Evolutionary conservation across 805 yeast genomes (phyloP).

Genomic region (Sugiyamaella americana): DNA sequence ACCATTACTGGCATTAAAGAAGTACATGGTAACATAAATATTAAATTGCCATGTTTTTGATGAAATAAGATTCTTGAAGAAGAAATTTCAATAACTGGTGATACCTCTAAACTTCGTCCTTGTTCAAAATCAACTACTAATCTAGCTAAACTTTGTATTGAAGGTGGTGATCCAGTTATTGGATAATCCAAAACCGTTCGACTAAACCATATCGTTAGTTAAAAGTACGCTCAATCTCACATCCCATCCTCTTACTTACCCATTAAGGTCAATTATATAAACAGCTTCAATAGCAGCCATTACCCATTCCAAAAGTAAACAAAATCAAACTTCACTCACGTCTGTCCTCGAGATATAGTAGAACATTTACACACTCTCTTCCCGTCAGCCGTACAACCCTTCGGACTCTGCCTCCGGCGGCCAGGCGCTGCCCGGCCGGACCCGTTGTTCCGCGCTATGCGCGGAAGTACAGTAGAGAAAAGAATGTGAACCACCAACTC

Average conservation of each 20-base stretch:
- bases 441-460: too few species aligned
- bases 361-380: too few species aligned
- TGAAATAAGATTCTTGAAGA: constrained; percentile 28
- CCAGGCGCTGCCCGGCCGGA: too few species aligned
- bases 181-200: constrained; percentile 37
- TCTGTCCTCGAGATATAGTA: too few species aligned
- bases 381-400: too few species aligned
- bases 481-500: background rate
- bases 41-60: constrained; percentile 23
- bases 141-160: constrained; percentile 26
- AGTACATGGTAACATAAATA: constrained; percentile 29
- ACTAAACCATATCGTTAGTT: constrained; percentile 17
- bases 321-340: too few species aligned
- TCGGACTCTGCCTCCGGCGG: too few species aligned
- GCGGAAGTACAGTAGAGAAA: too few species aligned
- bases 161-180: constrained; percentile 31
- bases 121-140: constrained; percentile 8
- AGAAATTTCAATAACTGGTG: constrained; percentile 21
- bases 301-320: too few species aligned
- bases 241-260: constrained; percentile 26
- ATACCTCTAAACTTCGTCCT: constrained; percentile 4
- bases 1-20: constrained; percentile 41
- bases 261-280: constrained; percentile 37
- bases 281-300: constrained; percentile 37
- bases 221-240: background rate